Evolutionary conservation across 257 asterid species (phyloP), one percentile per base, ranked within the genome.

Genomic region (Solanum commersonii): DNA sequence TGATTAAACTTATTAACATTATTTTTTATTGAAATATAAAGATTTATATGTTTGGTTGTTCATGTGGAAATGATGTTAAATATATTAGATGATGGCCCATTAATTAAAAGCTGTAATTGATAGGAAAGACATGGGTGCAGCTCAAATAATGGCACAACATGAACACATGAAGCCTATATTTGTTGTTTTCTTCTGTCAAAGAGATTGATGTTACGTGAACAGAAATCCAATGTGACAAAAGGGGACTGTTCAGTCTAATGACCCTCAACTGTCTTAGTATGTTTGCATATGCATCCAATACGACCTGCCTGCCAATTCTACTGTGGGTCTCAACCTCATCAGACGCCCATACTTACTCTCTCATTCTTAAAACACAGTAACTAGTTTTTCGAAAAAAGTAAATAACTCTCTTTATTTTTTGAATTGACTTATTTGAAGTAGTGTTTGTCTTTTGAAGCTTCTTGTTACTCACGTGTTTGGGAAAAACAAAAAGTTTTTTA

Each of bases 241-340:
- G 86, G 38, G 87, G 85, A 84, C 37, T 37, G 56, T 84, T 63
- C 34, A 84, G 78, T 63, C 59, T 37, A 63, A 63, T 84, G 87
- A 63, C 78, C 56, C 78, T 63, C 63, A 84, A 84, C 60, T 67
- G 86, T 88, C 59, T 83, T 84, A 33, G 74, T 73, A 63, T 85
- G 88, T 89, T 76, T 86, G 38, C 60, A 87, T 78, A 84, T 87
- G 90, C 91, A 90, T 38, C 87, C 87, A 70, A 87, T 74, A 76
- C 76, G 87, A 91, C 91, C 91, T 90, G 46, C 87, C 90, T 90
- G 38, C 85, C 87, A 5, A 86, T 88, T 46, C 60, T 88, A 85
- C 74, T 38, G 88, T 88, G 91, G 88, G 90, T 85, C 92, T 87
- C 49, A 87, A 89, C 89, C 91, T 59, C 76, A 84, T 52, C 56